Evolutionary conservation across 306 rosid species (phyloP).

Genomic region (Betula pendula): DNA sequence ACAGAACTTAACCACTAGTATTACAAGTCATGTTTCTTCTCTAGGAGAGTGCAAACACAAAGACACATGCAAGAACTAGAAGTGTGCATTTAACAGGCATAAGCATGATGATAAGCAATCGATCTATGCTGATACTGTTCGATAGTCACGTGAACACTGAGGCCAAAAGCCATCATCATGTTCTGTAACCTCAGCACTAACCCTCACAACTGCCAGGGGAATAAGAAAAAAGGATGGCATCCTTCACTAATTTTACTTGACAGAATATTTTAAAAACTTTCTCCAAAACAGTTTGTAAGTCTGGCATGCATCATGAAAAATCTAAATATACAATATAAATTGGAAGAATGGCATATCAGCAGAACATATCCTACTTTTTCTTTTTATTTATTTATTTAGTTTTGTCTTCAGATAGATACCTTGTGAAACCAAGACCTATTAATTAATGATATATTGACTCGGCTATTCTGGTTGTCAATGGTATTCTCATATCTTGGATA

Average conservation of each 20-base stretch:
- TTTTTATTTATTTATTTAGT: too few relatives aligned
- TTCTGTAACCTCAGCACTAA: not conserved
- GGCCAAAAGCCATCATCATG: too few relatives aligned
- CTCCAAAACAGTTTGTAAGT: not conserved
- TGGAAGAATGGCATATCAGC: not conserved
- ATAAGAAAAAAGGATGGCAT: not conserved
- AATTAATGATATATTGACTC: too few relatives aligned
- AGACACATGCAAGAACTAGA: not conserved
- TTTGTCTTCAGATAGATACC: slow-evolving; percentile 35
- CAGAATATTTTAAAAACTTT: not conserved
- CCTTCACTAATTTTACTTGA: not conserved
- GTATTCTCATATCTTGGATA: too few relatives aligned
- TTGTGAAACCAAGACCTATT: slow-evolving; percentile 92
- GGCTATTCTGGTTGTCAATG: too few relatives aligned
- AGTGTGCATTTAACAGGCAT: not conserved
- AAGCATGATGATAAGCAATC: not conserved
- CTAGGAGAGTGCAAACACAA: not conserved
- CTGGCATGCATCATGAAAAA: not conserved
- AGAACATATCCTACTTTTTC: not conserved
- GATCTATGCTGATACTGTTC: not conserved
- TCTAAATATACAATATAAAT: not conserved
- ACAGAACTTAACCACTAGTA: not conserved
- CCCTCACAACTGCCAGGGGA: not conserved
- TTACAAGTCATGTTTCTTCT: not conserved
- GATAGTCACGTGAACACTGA: not conserved